Base-by-base conservation (phyloP, 495 filamentous ascomycete species). In the Corynascus novoguineensis region DNA sequence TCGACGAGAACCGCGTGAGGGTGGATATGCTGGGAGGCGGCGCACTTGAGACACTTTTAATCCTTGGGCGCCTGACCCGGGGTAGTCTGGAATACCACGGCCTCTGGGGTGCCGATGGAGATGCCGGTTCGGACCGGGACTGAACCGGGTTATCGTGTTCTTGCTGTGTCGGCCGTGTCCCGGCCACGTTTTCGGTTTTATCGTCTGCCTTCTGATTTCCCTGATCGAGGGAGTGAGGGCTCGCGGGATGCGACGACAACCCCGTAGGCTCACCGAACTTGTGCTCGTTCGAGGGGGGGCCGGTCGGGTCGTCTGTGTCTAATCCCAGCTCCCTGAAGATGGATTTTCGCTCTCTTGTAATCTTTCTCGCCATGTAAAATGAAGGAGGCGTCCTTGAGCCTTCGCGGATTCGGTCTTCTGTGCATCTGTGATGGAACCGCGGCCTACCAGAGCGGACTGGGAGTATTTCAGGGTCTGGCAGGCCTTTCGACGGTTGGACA, bases 241-340 rank as follows among this genome's bases (percentile, higher is more conserved):
- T 58, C 17, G 54, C 35, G 24, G 63, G 59, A n/a, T n/a, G n/a
- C 24, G 66, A 59, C n/a, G 55, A 27, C 12, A 63, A 47, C n/a
- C 57, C 64, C 9, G 60, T 67, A 31, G 58, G 61, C 55, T 67
- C 64, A 34, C 46, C 54, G 58, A 64, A 46, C 17, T 67, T 62
- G 31, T 60, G 68, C 45, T 65, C 63, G 53, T n/a, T 59, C 8
- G 41, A 28, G 29, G 55, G 61, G 5, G 27, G 25, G 37, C 64
- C 59, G 11, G 40, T 51, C 52, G 57, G 47, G 19, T 68, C 61
- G 34, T 73, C 66, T 49, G 71, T 68, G 40, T 73, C 67, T 41
- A 80, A 53, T 12, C 73, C 76, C 38, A 74, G 62, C 60, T 80
- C 77, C 53, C 64, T 73, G 57, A 80, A 80, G 47, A 77, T 64